Evolutionary conservation across 305 asterid species (phyloP).

Genomic region (Rubia occidens): DNA sequence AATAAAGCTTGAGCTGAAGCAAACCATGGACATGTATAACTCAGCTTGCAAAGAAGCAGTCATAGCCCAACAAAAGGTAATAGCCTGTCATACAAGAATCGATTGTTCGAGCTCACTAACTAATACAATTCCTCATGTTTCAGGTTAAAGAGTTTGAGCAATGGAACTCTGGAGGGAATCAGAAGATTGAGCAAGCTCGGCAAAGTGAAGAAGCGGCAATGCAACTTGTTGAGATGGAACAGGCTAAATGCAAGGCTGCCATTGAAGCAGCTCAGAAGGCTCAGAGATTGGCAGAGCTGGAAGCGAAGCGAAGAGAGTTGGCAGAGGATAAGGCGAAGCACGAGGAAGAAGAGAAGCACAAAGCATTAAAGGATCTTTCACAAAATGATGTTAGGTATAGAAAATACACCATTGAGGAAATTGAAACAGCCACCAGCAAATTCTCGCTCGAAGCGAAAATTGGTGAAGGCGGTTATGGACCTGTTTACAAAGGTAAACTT

Average conservation of each 20-base stretch:
- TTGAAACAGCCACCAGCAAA: constrained; percentile 44
- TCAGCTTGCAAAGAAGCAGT: constrained; percentile 66
- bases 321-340: constrained; percentile 46
- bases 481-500: constrained; percentile 60
- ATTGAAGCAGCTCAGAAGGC: constrained; percentile 68
- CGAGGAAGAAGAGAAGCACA: constrained; percentile 42
- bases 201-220: constrained; percentile 47
- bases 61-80: constrained; percentile 37
- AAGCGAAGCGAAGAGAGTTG: constrained; percentile 41
- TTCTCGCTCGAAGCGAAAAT: constrained; percentile 45
- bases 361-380: constrained; percentile 38
- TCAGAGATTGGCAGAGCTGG: constrained; percentile 54
- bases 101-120: background rate
- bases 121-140: background rate
- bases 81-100: background rate
- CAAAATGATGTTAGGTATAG: constrained; percentile 46
- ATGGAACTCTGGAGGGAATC: constrained; percentile 34
- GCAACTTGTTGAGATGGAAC: constrained; percentile 49
- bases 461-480: constrained; percentile 96
- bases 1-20: constrained; percentile 51
- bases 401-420: constrained; percentile 51
- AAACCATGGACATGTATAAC: constrained; percentile 62
- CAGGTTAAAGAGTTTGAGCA: constrained; percentile 43
- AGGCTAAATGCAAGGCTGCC: constrained; percentile 65
- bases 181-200: constrained; percentile 41